Evolutionary conservation across 2,329 filamentous ascomycete genomes (phyloP).

Genomic region (Paraphoma chrysanthemicola): DNA sequence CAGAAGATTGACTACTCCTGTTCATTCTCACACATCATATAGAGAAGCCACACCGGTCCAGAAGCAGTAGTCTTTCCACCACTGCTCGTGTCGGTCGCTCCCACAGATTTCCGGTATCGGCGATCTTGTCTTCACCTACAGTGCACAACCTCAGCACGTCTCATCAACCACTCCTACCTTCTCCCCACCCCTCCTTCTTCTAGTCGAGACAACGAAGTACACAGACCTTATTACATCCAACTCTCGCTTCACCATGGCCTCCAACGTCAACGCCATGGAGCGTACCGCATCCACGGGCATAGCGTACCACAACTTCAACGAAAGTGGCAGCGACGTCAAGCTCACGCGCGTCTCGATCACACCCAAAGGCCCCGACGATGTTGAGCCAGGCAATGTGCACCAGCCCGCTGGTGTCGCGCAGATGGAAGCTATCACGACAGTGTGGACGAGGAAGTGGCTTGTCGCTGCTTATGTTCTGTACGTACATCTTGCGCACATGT

Average conservation of each 20-base stretch:
- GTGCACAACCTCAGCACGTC: not conserved
- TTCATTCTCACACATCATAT: not conserved
- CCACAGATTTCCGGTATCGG: no score
- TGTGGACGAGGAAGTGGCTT: conserved; percentile 51
- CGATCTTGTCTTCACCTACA: no score
- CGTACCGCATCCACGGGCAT: not conserved
- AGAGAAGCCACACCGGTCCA: no score
- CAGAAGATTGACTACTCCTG: no score
- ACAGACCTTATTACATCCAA: not conserved
- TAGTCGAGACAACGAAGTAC: no score
- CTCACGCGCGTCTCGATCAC: not conserved
- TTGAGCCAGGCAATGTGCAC: not conserved
- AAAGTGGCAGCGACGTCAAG: not conserved
- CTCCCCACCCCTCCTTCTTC: no score
- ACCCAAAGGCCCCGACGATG: not conserved
- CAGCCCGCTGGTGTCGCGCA: conserved; percentile 32
- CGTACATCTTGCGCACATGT: not conserved
- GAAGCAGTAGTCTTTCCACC: no score
- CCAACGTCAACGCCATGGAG: not conserved
- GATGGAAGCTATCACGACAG: conserved; percentile 51
- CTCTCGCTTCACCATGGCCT: not conserved
- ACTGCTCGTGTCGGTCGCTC: no score
- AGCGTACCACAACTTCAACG: not conserved
- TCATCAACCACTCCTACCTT: no score
- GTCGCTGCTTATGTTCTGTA: conserved; percentile 45